Evolutionary conservation across 768 basidiomycete species (phyloP).

Genomic region (Agrocybe praecox): DNA sequence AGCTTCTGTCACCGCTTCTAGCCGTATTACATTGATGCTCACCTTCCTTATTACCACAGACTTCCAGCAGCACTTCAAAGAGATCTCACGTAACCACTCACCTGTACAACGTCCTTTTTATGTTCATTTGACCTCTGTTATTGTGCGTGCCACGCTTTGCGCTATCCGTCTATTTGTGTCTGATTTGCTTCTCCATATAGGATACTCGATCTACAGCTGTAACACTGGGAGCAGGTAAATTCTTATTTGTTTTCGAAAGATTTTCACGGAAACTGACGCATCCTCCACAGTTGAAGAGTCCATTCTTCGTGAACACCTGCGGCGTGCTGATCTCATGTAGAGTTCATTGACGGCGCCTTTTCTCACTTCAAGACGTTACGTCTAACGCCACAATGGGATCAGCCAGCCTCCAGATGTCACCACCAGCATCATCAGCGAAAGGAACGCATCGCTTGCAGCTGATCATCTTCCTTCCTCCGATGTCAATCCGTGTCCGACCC

Average conservation of each 20-base stretch:
- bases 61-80: constrained; percentile 81
- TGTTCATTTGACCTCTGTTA: constrained; percentile 75
- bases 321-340: constrained; percentile 69
- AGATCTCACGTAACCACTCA: constrained; percentile 64
- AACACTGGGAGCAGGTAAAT: constrained; percentile 67
- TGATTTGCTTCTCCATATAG: constrained; percentile 34
- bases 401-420: neutral
- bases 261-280: constrained; percentile 2
- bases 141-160: constrained; percentile 48
- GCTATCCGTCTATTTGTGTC: neutral
- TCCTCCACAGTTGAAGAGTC: constrained; percentile 61
- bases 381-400: constrained; percentile 11
- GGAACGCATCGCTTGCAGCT: neutral
- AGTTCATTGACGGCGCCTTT: neutral
- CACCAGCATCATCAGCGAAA: neutral
- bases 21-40: neutral
- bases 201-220: constrained; percentile 75
- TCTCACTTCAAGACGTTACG: neutral
- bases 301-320: constrained; percentile 71
- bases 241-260: constrained; percentile 3
- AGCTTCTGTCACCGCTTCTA: constrained; percentile 23
- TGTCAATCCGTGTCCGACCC: neutral
- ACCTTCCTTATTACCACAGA: constrained; percentile 41
- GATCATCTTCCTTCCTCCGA: neutral
- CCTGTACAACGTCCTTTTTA: constrained; percentile 69